Percentiles rank a stretch among this genome's conserved stretches.
phyloP scores from a whole-genome alignment of 768 basidiomycete species.

The Cubamyces lactineus region DNA sequence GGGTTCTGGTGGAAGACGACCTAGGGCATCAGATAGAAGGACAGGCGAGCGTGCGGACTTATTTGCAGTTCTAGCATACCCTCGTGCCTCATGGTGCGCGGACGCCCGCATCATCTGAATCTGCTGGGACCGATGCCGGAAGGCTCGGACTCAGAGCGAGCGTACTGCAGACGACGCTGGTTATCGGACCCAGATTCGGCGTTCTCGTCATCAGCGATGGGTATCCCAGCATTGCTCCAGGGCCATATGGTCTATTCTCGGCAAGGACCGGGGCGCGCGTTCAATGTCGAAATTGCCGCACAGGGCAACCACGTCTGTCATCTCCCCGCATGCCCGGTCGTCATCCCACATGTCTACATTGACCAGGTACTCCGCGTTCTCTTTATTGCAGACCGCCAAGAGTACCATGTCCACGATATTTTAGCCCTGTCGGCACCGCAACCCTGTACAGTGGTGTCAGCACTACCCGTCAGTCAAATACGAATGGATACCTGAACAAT shows the following conservation, averaged over 20 bases:
- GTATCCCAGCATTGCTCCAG: background rate
- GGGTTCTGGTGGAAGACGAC: background rate
- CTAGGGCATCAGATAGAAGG: constrained; percentile 5
- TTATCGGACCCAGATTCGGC: too few species aligned
- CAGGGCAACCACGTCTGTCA: too few species aligned
- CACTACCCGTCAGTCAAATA: too few species aligned
- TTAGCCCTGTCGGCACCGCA: too few species aligned
- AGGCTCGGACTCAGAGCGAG: background rate
- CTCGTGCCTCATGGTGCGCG: background rate
- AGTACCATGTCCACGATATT: too few species aligned
- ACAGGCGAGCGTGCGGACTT: background rate
- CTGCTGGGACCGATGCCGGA: background rate
- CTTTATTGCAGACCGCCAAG: too few species aligned
- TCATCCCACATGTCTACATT: too few species aligned
- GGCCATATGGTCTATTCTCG: background rate
- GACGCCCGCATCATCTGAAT: background rate
- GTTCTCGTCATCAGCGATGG: background rate
- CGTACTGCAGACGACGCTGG: background rate
- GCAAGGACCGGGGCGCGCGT: background rate
- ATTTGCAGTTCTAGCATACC: background rate
- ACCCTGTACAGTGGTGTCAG: too few species aligned
- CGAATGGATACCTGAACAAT: too few species aligned
- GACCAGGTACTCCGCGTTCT: too few species aligned
- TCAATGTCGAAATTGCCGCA: too few species aligned
- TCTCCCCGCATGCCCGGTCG: too few species aligned